Base-by-base conservation (phyloP, 2,329 filamentous ascomycete species). In the Ophiostoma triangulosporum region DNA sequence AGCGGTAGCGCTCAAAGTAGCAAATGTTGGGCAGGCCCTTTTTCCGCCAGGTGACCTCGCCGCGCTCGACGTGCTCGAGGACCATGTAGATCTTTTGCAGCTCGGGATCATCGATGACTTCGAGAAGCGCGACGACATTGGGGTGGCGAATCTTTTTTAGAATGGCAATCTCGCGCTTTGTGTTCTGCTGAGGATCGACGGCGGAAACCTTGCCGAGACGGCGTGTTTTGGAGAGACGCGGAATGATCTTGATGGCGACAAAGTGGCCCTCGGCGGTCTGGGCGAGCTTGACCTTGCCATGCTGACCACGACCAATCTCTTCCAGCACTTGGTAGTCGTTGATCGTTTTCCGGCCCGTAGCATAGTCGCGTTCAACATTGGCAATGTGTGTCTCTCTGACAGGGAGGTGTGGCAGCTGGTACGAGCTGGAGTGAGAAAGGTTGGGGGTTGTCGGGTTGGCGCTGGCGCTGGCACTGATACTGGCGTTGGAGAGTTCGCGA, bases 41-140 rank as follows among this genome's bases (percentile, higher is more conserved):
- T 65, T 86, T 91, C 53, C 93, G 81, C 93, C 93, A 98, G 48
- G 88, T 78, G 54, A 98, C 88, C 69, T 98, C 93, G 51, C 93
- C 91, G 38, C 91, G 78, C 65, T 96, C 88, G 54, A 96, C 90
- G 67, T 91, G 91, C 67, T 98, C 93, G 43, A 98, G 77, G 20
- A 97, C 88, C 70, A 98, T 91, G 70, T 98, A 98, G 57, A 98
- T 95, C 70, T 98, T 98, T 71, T 94, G 93, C 55, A 89, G 81
- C 62, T 89, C 88, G 1, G 91, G 91, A 65, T 98, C 93, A 65
- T 98, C 93, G 62, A 98, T 97, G 63, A 98, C 90, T 70, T 98
- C 93, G 58, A 97, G 78, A 36, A 98, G 74, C 62, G 88, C 90
- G 58, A 98, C 93, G 38, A 98, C 88, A 64, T 98, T 96, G n/a